A percentile compares a stretch with the other conserved stretches of the same genome.
Conservation (phyloP, 1,139 yeast species). For the Meyerozyma sp. region DNA sequence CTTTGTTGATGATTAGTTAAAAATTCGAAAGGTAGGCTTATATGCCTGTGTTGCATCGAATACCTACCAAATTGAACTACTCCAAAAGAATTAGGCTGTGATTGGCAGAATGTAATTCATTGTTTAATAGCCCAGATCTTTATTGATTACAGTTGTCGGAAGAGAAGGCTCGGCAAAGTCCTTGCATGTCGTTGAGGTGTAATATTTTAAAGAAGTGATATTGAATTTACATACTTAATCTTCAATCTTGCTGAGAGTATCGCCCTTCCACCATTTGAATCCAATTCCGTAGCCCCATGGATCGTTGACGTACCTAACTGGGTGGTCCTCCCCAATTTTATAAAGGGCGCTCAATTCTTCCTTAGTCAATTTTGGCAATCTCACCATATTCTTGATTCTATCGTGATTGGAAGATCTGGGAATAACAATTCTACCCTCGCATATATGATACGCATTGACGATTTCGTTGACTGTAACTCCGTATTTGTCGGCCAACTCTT, state of each 20-base stretch:
- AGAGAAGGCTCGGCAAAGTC: too few species aligned
- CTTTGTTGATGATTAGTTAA: too few species aligned
- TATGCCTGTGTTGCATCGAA: too few species aligned
- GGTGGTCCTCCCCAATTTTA: conserved; percentile 37
- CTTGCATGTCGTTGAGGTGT: too few species aligned
- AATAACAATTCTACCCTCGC: conserved; percentile 25
- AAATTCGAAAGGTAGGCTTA: too few species aligned
- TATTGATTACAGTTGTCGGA: too few species aligned
- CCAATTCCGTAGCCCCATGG: conserved; percentile 37
- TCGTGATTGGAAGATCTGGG: conserved; percentile 36
- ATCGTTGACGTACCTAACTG: conserved; percentile 31
- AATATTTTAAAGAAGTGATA: too few species aligned
- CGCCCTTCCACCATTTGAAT: conserved; percentile 34
- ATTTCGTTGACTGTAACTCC: conserved; percentile 29
- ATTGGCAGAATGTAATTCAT: too few species aligned
- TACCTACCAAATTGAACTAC: too few species aligned
- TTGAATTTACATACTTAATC: too few species aligned
- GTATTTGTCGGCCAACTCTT: conserved; percentile 27
- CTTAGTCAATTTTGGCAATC: conserved; percentile 34
- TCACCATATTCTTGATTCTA: conserved; percentile 24
- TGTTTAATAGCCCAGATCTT: too few species aligned
- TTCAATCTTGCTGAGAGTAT: conserved; percentile 13
- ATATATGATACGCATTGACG: conserved; percentile 33
- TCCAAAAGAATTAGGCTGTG: too few species aligned
- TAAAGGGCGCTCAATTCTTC: conserved; percentile 41